Evolutionary conservation across 2,329 filamentous ascomycete genomes (phyloP).

Genomic region (Myriosclerotinia duriaeana): DNA sequence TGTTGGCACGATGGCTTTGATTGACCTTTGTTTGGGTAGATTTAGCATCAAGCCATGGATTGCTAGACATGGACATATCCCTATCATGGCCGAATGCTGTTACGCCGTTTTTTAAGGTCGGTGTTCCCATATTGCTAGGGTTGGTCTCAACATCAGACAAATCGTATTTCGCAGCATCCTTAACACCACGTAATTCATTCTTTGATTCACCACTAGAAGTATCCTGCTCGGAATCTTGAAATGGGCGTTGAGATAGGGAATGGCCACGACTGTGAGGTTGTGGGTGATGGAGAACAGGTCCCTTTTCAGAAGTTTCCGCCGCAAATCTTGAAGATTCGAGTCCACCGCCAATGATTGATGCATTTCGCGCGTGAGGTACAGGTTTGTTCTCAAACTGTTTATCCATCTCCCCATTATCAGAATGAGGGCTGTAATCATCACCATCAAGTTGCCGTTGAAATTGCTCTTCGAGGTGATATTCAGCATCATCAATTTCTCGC

Average conservation of each 20-base stretch:
- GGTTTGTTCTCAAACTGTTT: slow-evolving; percentile 28
- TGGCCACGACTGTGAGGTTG: slow-evolving; percentile 73
- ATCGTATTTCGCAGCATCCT: slow-evolving; percentile 44
- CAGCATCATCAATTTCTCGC: slow-evolving; percentile 79
- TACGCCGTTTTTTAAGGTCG: slow-evolving; percentile 53
- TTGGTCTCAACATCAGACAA: slow-evolving; percentile 70
- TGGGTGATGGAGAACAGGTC: slow-evolving; percentile 65
- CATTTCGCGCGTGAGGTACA: slow-evolving; percentile 29
- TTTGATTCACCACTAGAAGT: slow-evolving; percentile 36
- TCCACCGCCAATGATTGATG: slow-evolving; percentile 32
- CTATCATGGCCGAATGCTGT: slow-evolving; percentile 52
- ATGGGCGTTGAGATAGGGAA: slow-evolving; percentile 67
- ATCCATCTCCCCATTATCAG: slow-evolving; percentile 38
- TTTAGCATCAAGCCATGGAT: slow-evolving; percentile 60
- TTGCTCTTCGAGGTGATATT: slow-evolving; percentile 80
- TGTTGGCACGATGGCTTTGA: slow-evolving; percentile 59
- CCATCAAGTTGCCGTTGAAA: slow-evolving; percentile 77
- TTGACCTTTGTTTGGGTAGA: slow-evolving; percentile 45
- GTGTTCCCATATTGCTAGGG: slow-evolving; percentile 69
- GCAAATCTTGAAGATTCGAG: slow-evolving; percentile 48
- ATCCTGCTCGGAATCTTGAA: slow-evolving; percentile 54
- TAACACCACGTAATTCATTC: slow-evolving; percentile 22
- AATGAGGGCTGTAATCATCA: slow-evolving; percentile 70
- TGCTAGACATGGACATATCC: slow-evolving; percentile 57
- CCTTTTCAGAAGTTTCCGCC: slow-evolving; percentile 50